A percentile compares a stretch with the other conserved stretches of the same genome.
These are phyloP conservation scores for Globisporangium nagaii DNA, from an alignment of 352 stramenopile species.

Conservation along the genomic window DNA sequence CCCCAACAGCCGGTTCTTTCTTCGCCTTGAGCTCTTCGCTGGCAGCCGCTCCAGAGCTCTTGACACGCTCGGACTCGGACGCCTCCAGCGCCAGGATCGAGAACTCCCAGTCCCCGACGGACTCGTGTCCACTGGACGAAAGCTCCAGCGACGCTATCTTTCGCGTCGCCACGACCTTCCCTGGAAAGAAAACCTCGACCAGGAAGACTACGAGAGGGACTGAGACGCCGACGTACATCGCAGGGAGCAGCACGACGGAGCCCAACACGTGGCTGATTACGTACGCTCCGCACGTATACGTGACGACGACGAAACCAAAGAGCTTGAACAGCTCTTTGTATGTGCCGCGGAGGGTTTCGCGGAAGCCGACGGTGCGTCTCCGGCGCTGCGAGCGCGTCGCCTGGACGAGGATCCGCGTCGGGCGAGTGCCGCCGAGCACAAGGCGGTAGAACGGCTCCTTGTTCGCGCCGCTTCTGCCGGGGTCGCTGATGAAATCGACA, in stretches of 20 bases:
- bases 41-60: neutral
- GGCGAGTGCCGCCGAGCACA: slow-evolving; percentile 43
- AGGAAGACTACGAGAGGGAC: slow-evolving; percentile 44
- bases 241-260: slow-evolving; percentile 42
- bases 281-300: slow-evolving; percentile 40
- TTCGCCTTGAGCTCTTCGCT: slow-evolving; percentile 8
- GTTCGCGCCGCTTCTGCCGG: slow-evolving; percentile 20
- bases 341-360: slow-evolving; percentile 45
- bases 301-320: slow-evolving; percentile 48
- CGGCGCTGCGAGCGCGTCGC: slow-evolving; percentile 21
- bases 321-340: slow-evolving; percentile 66
- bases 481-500: slow-evolving; percentile 28
- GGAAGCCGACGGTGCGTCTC: slow-evolving; percentile 20
- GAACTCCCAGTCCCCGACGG: slow-evolving; percentile 55
- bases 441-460: slow-evolving; percentile 48
- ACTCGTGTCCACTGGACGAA: slow-evolving; percentile 6
- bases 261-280: slow-evolving; percentile 50
- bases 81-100: slow-evolving; percentile 52
- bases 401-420: slow-evolving; percentile 48
- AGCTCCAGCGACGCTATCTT: slow-evolving; percentile 9
- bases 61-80: slow-evolving; percentile 41
- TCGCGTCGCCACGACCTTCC: slow-evolving; percentile 35
- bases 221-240: slow-evolving; percentile 39
- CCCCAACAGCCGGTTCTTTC: slow-evolving; percentile 2
- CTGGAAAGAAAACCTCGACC: slow-evolving; percentile 50